These are phyloP conservation scores for Hylodesmum podocarpum DNA, from an alignment of 306 rosid genomes.

Conservation along the genomic window DNA sequence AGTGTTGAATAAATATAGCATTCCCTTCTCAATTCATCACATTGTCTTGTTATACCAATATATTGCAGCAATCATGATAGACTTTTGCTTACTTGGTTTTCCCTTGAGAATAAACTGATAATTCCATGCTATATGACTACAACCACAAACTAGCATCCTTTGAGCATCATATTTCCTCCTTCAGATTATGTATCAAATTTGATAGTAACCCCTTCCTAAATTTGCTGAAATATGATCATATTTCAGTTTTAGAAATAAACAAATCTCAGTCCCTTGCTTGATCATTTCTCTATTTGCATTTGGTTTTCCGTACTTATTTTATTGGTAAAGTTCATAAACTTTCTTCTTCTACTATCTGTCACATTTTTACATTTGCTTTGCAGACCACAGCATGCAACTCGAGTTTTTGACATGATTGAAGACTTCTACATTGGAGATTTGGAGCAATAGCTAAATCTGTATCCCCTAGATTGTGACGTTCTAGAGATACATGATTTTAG, in stretches of 20 bases:
- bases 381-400: constrained; percentile 95
- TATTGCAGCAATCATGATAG: neutral
- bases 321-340: neutral
- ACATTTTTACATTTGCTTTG: constrained; percentile 26
- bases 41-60: neutral
- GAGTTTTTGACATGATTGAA: constrained; percentile 87
- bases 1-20: neutral
- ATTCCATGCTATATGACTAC: neutral
- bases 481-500: constrained; percentile 2
- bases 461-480: neutral
- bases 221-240: neutral
- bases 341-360: neutral
- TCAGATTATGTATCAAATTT: neutral
- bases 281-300: constrained; percentile 2
- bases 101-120: neutral
- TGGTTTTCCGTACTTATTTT: constrained; percentile 6
- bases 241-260: neutral
- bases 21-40: neutral
- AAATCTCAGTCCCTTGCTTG: neutral
- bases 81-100: neutral
- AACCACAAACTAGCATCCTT: neutral
- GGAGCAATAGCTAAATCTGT: constrained; percentile 33
- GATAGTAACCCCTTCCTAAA: neutral
- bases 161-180: neutral
- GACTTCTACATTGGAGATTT: constrained; percentile 82